Conservation (phyloP, 2,329 filamentous ascomycete species). For the Monosporascus cannonballus region DNA sequence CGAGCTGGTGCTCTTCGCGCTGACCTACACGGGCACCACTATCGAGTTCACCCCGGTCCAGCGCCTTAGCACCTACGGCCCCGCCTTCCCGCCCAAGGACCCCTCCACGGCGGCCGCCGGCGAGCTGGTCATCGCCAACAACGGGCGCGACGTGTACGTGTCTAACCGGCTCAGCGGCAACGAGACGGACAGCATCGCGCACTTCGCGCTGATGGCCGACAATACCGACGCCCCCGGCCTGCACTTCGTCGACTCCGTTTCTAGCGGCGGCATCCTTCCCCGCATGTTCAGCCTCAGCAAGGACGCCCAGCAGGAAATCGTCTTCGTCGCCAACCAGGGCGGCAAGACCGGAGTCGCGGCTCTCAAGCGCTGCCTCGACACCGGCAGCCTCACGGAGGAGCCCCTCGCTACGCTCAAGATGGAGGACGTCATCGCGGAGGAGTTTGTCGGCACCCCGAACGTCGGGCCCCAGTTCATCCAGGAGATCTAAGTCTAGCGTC, state of each 20-base stretch:
- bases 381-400: slow-evolving; percentile 14
- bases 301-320: slow-evolving; percentile 21
- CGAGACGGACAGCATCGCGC: slow-evolving; percentile 40
- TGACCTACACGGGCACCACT: slow-evolving; percentile 30
- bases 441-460: slow-evolving; percentile 5
- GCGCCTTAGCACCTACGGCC: slow-evolving; percentile 35
- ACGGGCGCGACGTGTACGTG: slow-evolving; percentile 41
- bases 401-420: slow-evolving; percentile 14
- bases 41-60: slow-evolving; percentile 32
- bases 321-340: slow-evolving; percentile 44
- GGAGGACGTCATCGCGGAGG: slow-evolving; percentile 8
- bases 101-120: slow-evolving; percentile 35
- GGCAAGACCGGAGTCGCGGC: slow-evolving; percentile 35
- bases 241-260: slow-evolving; percentile 15
- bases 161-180: slow-evolving; percentile 44
- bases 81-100: slow-evolving; percentile 27
- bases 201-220: slow-evolving; percentile 30
- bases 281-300: slow-evolving; percentile 40
- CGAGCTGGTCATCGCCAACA: slow-evolving; percentile 35
- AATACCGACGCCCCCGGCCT: slow-evolving; percentile 11
- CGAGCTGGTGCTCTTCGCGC: slow-evolving; percentile 35
- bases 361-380: slow-evolving; percentile 22
- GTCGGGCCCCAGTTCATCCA: slow-evolving; percentile 24
- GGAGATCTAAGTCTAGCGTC: slow-evolving; percentile 12
- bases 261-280: slow-evolving; percentile 27